These are phyloP conservation scores for Isatis tinctoria DNA, from an alignment of 345 rosid species.

Conservation along the genomic window DNA sequence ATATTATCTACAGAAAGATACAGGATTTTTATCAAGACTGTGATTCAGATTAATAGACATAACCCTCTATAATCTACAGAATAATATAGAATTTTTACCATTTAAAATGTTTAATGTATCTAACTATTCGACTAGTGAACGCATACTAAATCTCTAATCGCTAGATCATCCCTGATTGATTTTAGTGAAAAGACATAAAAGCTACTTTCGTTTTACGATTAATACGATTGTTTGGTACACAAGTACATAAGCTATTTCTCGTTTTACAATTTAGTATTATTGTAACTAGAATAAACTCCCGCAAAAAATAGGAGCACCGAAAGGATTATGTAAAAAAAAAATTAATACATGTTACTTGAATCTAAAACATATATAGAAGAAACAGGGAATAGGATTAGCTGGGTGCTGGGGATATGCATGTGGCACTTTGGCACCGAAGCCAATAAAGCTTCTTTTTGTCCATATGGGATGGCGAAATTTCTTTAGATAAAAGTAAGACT, in stretches of 20 bases:
- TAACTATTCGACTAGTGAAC: neutral
- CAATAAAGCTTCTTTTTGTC: slow-evolving; percentile 48
- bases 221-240: neutral
- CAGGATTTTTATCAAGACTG: neutral
- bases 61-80: neutral
- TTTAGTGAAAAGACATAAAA: neutral
- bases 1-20: neutral
- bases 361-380: neutral
- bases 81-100: neutral
- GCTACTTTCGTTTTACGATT: neutral
- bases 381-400: slow-evolving; percentile 11
- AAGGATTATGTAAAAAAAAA: slow-evolving; percentile 1
- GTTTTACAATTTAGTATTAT: neutral
- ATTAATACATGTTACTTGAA: neutral
- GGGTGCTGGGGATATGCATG: slow-evolving; percentile 30
- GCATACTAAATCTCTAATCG: neutral
- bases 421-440: slow-evolving; percentile 19
- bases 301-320: neutral
- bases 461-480: slow-evolving; percentile 9
- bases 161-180: neutral
- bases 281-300: neutral
- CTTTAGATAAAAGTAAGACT: neutral
- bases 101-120: neutral
- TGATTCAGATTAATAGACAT: no score
- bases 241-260: neutral